phyloP scores from a whole-genome alignment of 1,284 basidiomycete genomes.

The Fereydounia khargensis region DNA sequence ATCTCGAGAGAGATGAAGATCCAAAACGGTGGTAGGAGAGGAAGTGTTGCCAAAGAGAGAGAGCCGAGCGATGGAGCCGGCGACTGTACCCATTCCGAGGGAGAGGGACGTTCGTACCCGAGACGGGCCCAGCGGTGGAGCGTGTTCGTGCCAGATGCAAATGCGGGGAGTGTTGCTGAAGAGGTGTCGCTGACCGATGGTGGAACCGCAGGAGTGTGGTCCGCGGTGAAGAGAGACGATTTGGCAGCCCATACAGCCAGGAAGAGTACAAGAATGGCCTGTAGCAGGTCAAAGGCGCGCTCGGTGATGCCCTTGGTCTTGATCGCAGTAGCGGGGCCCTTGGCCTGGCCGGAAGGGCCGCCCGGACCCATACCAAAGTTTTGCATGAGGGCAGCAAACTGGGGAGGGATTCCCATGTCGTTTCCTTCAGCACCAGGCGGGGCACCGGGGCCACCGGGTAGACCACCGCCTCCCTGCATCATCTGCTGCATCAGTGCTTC shows the following conservation, averaged over 20 bases:
- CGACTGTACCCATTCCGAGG: slow-evolving; percentile 17
- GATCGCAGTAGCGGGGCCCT: slow-evolving; percentile 2
- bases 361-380: slow-evolving; percentile 7
- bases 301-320: slow-evolving; percentile 13
- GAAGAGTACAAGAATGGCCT: slow-evolving; percentile 17
- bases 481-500: slow-evolving; percentile 34
- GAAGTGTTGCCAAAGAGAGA: neutral
- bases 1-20: slow-evolving; percentile 51
- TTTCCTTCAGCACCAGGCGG: slow-evolving; percentile 1
- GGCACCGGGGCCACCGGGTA: slow-evolving; percentile 1
- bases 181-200: slow-evolving; percentile 2
- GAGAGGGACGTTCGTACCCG: slow-evolving; percentile 27
- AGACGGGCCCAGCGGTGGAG: slow-evolving; percentile 41
- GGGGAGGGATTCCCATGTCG: slow-evolving; percentile 27
- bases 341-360: slow-evolving; percentile 2
- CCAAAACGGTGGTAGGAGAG: slow-evolving; percentile 46
- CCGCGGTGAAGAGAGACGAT: slow-evolving; percentile 21
- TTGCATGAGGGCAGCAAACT: slow-evolving; percentile 39
- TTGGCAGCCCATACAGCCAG: slow-evolving; percentile 22
- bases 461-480: slow-evolving; percentile 27
- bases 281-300: slow-evolving; percentile 20
- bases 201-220: slow-evolving; percentile 13
- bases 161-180: slow-evolving; percentile 2
- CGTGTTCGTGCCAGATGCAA: neutral
- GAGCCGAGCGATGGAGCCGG: neutral